Base-by-base conservation (phyloP, 768 basidiomycete genomes). In the Candolleomyces efflorescens region DNA sequence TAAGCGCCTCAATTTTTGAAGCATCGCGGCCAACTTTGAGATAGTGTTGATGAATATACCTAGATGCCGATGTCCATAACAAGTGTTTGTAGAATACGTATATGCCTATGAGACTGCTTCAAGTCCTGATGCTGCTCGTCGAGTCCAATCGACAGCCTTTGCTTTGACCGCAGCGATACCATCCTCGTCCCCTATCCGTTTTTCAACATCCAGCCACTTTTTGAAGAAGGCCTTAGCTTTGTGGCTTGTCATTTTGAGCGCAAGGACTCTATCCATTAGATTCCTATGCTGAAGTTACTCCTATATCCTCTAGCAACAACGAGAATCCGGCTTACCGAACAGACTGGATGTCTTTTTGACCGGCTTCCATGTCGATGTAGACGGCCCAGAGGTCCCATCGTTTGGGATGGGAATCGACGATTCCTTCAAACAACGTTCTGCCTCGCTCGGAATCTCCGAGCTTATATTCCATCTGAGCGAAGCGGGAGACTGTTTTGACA, bases 161-260 rank as follows among this genome's bases (percentile, higher is more conserved):
- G 83, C 77, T 76, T 98, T 99, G 47, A 97, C 95, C 47, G 69
- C 68, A 27, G 82, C 80, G 24, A 83, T 86, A 18, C 94, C 94
- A 44, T 87, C 86, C 59, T 90, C 92, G 64, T 97, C 92, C 3
- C 96, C 97, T 58, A 94, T 73, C 63, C 84, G 82, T 63, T 83
- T 84, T 71, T 98, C 97, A 39, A 97, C 72, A 59, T 87, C 87
- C 32, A 98, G 78, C 92, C 95, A 97, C 71, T 98, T 98, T 74
- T 99, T 99, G 83, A 99, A 98, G 72, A 98, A 88, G 26, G 87
- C 84, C 92, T 97, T 98, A 20, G 95, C 95, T 74, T 95, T 96
- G 69, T 94, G 90, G 66, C 86, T 91, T 12, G 94, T 96, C 81
- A 97, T 89, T 68, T 97, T 98, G 22, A 86, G 77, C 10, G 83